Conservation (phyloP, 2,329 filamentous ascomycete genomes). For the Fonsecaea nubica region DNA sequence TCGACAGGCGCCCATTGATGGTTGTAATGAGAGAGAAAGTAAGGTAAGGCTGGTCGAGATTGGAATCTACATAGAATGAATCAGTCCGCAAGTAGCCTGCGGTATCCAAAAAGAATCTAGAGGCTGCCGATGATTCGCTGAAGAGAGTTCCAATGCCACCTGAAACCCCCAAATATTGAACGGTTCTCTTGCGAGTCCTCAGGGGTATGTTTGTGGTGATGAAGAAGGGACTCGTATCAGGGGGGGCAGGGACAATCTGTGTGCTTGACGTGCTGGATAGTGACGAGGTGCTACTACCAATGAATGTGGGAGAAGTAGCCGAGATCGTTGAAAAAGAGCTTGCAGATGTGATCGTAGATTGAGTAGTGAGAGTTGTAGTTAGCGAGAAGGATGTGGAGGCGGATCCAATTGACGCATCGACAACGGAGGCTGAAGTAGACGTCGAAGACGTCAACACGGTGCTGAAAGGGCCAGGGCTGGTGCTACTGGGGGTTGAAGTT, state of each 20-base stretch:
- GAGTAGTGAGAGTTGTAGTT: slow-evolving; percentile 1
- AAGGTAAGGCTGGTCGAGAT: slow-evolving; percentile 26
- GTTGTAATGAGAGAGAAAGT: slow-evolving; percentile 22
- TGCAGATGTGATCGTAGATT: neutral
- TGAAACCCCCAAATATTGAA: slow-evolving; percentile 32
- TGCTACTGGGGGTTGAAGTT: neutral
- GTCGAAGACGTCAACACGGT: neutral
- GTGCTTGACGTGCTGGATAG: neutral
- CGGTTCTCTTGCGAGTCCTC: slow-evolving; percentile 31
- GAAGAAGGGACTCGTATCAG: slow-evolving; percentile 13
- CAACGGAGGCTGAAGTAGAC: neutral
- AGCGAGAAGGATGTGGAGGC: neutral
- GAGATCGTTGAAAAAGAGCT: neutral
- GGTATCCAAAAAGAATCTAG: slow-evolving; percentile 28
- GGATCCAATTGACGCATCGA: neutral
- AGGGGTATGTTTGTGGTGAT: slow-evolving; percentile 18
- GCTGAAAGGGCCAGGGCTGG: neutral
- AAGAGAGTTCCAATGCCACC: slow-evolving; percentile 22
- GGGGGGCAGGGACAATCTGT: neutral
- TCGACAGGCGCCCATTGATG: neutral
- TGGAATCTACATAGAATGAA: slow-evolving; percentile 22
- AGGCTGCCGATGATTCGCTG: slow-evolving; percentile 20
- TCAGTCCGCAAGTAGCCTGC: slow-evolving; percentile 25
- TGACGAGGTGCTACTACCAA: neutral
- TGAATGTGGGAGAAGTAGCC: neutral